Percentiles rank a stretch among this genome's conserved stretches.
Conservation (phyloP, 495 filamentous ascomycete genomes). For the Podospora sp. region DNA sequence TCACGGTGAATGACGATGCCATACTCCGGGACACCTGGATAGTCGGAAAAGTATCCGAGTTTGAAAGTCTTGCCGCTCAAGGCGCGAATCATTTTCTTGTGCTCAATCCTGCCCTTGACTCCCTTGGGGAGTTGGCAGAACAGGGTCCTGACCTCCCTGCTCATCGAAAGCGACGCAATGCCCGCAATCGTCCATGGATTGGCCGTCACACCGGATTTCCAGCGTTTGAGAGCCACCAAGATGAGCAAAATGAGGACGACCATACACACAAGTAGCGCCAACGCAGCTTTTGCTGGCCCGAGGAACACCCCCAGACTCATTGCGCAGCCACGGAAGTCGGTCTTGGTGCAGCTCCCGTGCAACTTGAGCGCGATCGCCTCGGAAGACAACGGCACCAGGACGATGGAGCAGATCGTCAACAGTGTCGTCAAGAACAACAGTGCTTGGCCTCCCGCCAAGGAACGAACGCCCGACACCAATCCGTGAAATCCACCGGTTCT, state of each 20-base stretch:
- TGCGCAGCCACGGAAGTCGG: constrained; percentile 36
- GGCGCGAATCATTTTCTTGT: constrained; percentile 25
- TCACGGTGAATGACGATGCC: constrained; percentile 35
- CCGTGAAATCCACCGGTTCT: constrained; percentile 33
- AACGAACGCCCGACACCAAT: constrained; percentile 27
- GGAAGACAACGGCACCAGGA: constrained; percentile 38
- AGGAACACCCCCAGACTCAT: constrained; percentile 40
- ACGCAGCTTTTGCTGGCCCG: constrained; percentile 29
- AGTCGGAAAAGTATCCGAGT: constrained; percentile 38
- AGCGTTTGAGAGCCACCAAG: constrained; percentile 30
- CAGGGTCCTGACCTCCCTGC: constrained; percentile 34
- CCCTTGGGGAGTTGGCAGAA: constrained; percentile 32
- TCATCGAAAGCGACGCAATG: constrained; percentile 38
- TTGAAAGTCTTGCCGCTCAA: constrained; percentile 37
- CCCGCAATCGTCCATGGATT: constrained; percentile 49
- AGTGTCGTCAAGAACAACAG: constrained; percentile 35
- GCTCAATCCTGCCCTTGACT: constrained; percentile 26
- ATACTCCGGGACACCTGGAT: constrained; percentile 36
- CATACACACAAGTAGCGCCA: constrained; percentile 35
- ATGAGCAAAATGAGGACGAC: constrained; percentile 29
- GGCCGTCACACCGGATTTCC: constrained; percentile 39
- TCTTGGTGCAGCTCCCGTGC: constrained; percentile 31
- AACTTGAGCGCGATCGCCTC: constrained; percentile 40
- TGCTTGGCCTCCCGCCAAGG: constrained; percentile 31
- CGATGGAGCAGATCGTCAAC: constrained; percentile 32